Conservation (phyloP, 2,329 filamentous ascomycete species). For the Aspergillus sergii region DNA sequence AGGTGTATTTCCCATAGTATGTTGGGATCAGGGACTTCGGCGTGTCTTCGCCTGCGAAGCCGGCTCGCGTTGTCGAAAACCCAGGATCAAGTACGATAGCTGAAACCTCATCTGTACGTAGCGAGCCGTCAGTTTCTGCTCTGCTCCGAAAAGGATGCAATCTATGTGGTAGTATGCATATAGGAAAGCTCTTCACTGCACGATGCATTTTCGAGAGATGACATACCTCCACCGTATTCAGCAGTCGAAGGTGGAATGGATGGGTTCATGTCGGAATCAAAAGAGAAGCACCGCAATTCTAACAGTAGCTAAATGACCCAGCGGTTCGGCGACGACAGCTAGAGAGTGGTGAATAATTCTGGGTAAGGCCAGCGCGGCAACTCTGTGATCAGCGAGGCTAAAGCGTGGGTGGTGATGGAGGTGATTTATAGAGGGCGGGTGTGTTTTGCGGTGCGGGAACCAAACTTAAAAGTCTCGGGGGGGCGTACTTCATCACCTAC, state of each 20-base stretch:
- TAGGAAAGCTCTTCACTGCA: neutral
- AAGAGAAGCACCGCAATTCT: neutral
- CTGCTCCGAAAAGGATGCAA: neutral
- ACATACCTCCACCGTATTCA: conserved; percentile 54
- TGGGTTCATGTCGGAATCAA: conserved; percentile 40
- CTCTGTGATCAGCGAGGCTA: neutral
- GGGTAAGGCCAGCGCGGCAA: neutral
- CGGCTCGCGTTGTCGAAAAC: conserved; percentile 86
- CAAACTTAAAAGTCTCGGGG: neutral
- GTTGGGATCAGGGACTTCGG: conserved; percentile 92
- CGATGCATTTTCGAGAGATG: conserved; percentile 6
- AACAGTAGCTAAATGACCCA: neutral
- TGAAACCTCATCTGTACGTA: conserved; percentile 81
- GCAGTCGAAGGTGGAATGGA: conserved; percentile 49
- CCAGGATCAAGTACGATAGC: conserved; percentile 96
- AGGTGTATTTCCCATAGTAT: conserved; percentile 72
- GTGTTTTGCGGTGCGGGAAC: conserved; percentile 9
- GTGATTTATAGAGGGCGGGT: neutral
- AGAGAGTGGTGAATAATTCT: neutral
- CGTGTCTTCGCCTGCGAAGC: conserved; percentile 96
- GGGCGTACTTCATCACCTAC: neutral
- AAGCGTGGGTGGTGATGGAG: neutral
- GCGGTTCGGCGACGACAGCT: neutral
- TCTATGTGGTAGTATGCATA: neutral
- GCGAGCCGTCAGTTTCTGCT: conserved; percentile 7